phyloP scores from a whole-genome alignment of 2,329 filamentous ascomycete species.

The Chaetomiaceae sp. region DNA sequence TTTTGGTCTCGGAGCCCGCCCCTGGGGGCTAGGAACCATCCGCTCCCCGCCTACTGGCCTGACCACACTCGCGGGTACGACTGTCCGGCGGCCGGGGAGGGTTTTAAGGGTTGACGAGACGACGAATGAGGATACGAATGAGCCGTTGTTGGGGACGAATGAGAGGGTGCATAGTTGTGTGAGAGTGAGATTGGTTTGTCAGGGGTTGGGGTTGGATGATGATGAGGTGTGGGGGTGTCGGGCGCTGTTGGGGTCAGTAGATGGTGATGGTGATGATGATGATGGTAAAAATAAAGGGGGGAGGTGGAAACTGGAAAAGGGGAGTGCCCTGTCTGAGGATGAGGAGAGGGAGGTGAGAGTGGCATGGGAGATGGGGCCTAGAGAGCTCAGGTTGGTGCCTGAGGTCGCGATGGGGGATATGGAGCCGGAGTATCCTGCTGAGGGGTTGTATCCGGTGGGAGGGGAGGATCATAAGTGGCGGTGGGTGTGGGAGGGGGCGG shows the following conservation, averaged over 20 bases:
- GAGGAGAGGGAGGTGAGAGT: conserved; percentile 6
- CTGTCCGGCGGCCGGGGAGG: conserved; percentile 34
- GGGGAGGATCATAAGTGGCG: conserved; percentile 29
- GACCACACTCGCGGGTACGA: conserved; percentile 28
- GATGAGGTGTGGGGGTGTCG: conserved; percentile 29
- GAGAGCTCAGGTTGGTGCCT: conserved; percentile 16
- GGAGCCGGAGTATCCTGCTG: conserved; percentile 20
- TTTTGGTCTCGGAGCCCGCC: conserved; percentile 27
- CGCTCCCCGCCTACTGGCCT: conserved; percentile 27
- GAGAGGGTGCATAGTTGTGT: conserved; percentile 35
- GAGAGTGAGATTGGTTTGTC: conserved; percentile 29
- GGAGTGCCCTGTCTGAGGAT: neutral
- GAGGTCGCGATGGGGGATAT: neutral
- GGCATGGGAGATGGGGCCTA: conserved; percentile 6
- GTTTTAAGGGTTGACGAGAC: conserved; percentile 36
- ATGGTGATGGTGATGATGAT: conserved; percentile 2
- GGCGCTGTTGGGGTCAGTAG: conserved; percentile 22
- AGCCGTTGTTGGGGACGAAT: conserved; percentile 35
- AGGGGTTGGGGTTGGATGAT: conserved; percentile 34
- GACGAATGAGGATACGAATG: conserved; percentile 33
- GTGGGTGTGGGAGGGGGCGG: conserved; percentile 28
- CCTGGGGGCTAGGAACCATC: conserved; percentile 31
- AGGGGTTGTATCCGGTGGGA: conserved; percentile 26
- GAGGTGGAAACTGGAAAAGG: conserved; percentile 28
- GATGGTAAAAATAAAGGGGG: conserved; percentile 10